Evolutionary conservation across 2,329 filamentous ascomycete species (phyloP), one percentile per base, ranked within the genome.

Genomic region (Sarocladium kiliense): DNA sequence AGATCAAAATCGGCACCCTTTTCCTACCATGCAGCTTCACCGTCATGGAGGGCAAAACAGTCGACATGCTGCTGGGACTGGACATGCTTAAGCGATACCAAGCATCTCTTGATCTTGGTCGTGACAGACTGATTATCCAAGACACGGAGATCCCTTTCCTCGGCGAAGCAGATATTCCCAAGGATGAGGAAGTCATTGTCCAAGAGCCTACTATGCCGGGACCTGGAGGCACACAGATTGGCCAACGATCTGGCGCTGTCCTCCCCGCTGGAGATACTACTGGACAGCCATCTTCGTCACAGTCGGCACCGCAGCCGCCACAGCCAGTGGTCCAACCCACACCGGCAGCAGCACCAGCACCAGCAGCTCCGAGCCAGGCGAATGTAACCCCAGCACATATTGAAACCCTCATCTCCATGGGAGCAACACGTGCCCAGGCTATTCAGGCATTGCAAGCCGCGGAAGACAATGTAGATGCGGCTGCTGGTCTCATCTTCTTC

Each of bases 71-170:
- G 2, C 82, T 99, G 12, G 94, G 94, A 3, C 76, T 99, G 41
- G 94, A 99, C 70, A 99, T 99, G 90, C 79, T 99, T 58, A 97
- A 96, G 74, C 85, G 94, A 37, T 92, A 97, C 71, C 93, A 96
- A 71, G 94, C 93, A 34, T 88, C 82, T 63, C 93, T 99, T 65
- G 94, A 99, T 68, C 80, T 99, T 12, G 81, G 85, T 60, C 87
- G 87, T 65, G 91, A 94, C 65, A 89, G 86, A 59, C 82, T 99
- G 18, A 81, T 95, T 59, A 96, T 99, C 62, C 89, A 94, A 64
- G 89, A 87, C 55, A 86, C 91, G 61, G 89, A 94, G 62, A 89
- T 99, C 5, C 84, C 88, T 0, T 99, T 99, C 71, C 76, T 99
- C 12, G 88, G 90, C 47, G 94, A 97, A 72, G 88, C 88, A 2